phyloP scores from a whole-genome alignment of 345 rosid genomes.

The Geranium brycei region DNA sequence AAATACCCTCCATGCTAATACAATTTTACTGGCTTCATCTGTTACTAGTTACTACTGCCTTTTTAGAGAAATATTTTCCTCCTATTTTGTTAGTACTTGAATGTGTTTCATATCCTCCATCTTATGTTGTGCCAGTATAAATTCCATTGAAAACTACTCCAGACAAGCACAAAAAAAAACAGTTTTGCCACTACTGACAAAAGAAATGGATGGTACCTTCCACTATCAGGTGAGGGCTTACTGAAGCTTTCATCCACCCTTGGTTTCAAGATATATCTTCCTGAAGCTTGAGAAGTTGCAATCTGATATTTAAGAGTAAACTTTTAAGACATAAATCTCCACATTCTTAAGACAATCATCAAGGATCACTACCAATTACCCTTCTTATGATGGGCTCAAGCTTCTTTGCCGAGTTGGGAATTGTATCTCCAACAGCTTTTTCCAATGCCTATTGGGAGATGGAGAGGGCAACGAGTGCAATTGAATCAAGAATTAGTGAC shows the following conservation, averaged over 20 bases:
- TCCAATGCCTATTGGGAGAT: constrained; percentile 50
- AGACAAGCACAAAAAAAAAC: not conserved
- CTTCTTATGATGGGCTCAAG: constrained; percentile 60
- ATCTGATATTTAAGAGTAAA: constrained; percentile 33
- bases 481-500: constrained; percentile 2
- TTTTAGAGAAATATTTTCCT: too few species aligned
- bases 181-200: not conserved
- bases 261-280: constrained; percentile 63
- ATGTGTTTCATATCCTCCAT: too few species aligned
- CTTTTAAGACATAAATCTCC: constrained; percentile 19
- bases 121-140: not conserved
- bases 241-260: constrained; percentile 53
- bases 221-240: constrained; percentile 50
- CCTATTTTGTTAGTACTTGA: too few species aligned
- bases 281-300: constrained; percentile 70
- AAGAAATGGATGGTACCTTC: constrained; percentile 41
- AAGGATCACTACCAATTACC: constrained; percentile 34
- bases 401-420: constrained; percentile 48
- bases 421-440: constrained; percentile 58
- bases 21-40: too few species aligned
- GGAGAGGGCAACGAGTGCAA: constrained; percentile 5
- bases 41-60: too few species aligned
- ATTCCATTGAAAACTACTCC: not conserved
- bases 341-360: constrained; percentile 12
- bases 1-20: too few species aligned